Conservation (phyloP, 2,329 filamentous ascomycete species). For the Ascochyta pisi region DNA sequence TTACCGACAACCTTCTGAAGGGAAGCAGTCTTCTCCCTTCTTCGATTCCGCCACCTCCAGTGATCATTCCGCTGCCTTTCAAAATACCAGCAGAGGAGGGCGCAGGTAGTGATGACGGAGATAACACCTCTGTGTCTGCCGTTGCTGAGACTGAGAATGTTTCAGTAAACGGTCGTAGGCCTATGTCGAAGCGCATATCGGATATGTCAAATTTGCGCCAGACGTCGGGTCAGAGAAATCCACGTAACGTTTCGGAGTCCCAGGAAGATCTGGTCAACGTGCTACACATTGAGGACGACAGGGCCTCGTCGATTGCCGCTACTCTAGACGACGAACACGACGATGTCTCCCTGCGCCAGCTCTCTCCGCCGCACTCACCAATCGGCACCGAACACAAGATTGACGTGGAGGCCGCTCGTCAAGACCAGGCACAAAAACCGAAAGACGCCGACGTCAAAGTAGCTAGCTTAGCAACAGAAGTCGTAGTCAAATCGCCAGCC, state of each 20-base stretch:
- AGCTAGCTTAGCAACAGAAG: neutral
- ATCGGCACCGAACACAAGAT: slow-evolving; percentile 23
- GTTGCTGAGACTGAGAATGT: slow-evolving; percentile 35
- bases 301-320: slow-evolving; percentile 57
- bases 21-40: slow-evolving; percentile 30
- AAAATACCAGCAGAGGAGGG: slow-evolving; percentile 60
- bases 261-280: slow-evolving; percentile 48
- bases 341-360: slow-evolving; percentile 41
- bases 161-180: slow-evolving; percentile 25
- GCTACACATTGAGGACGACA: slow-evolving; percentile 48
- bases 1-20: slow-evolving; percentile 6
- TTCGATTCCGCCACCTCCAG: slow-evolving; percentile 56
- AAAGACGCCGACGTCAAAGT: neutral
- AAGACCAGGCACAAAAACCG: neutral
- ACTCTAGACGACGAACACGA: slow-evolving; percentile 66
- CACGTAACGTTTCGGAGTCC: slow-evolving; percentile 32
- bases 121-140: slow-evolving; percentile 66
- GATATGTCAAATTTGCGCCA: slow-evolving; percentile 40
- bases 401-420: neutral
- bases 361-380: slow-evolving; percentile 40
- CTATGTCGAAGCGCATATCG: slow-evolving; percentile 47
- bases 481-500: neutral
- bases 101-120: slow-evolving; percentile 55
- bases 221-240: slow-evolving; percentile 24
- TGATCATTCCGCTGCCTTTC: slow-evolving; percentile 71